Evolutionary conservation across 305 asterid genomes (phyloP), one percentile per base, ranked within the genome.

Genomic region (Nicotiana rustica): DNA sequence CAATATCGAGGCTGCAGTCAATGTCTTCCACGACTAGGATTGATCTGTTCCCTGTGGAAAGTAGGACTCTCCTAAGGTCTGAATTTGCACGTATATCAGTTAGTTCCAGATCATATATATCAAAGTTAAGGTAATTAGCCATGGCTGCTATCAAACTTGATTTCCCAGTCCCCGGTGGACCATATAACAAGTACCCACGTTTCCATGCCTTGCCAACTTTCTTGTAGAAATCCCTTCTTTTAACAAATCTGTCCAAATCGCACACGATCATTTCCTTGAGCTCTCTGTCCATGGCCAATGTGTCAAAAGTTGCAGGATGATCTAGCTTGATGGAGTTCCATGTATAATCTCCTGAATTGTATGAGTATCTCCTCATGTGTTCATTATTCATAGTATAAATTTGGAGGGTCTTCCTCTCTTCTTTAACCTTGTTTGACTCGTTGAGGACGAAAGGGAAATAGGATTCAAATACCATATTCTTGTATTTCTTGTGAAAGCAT

Each of bases 151-250:
- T 85, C 85, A 91, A 67, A 69, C 92, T 91, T 13, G 93, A 90
- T 60, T 89, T 90, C 61, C 92, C 93, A 3, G 91, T 89, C n/a
- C 93, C 91, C 0, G 93, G 89, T 1, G 91, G 92, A 33, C 94
- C 94, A 35, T 85, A 87, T 70, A 88, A 60, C 80, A 88, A 85
- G 68, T 91, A 89, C 6, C 92, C 93, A 8, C 93, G 56, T 77
- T 90, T 90, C 93, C 93, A 89, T 0, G 89, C 90, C 83, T 90
- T 88, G 2, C 92, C 91, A 4, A 87, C 89, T 65, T 78, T 85
- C 65, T 82, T 83, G 66, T 90, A 90, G 35, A 76, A 90, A 36
- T 89, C 91, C 41, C 81, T 86, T 49, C 93, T 66, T 78, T 81
- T 82, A 15, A 87, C 87, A n/a, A 89, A 89, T 81, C 79, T 61